Conservation (phyloP, 441 rosid species). For the Erodium trifolium region DNA sequence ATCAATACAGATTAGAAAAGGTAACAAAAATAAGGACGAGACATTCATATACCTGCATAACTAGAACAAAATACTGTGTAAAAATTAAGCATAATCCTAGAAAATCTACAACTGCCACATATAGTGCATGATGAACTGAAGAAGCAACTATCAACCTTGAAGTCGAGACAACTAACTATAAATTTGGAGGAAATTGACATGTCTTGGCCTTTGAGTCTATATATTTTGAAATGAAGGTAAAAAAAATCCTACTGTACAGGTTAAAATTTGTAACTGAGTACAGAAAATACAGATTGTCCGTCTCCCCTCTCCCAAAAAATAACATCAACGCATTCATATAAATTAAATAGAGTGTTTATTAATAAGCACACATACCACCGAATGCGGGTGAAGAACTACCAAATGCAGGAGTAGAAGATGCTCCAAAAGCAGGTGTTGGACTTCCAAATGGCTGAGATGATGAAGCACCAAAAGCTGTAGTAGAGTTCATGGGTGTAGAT, state of each 20-base stretch:
- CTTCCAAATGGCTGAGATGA: slow-evolving; percentile 63
- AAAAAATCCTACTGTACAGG: background rate
- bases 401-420: slow-evolving; percentile 42
- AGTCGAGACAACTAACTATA: background rate
- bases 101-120: background rate
- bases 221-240: background rate
- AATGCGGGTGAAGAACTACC: slow-evolving; percentile 53
- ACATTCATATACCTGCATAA: background rate
- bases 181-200: background rate
- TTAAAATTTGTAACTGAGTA: background rate
- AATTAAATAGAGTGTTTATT: background rate
- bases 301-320: background rate
- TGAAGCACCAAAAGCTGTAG: slow-evolving; percentile 64
- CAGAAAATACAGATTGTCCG: background rate
- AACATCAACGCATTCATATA: background rate
- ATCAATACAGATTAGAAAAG: background rate
- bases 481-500: slow-evolving; percentile 36
- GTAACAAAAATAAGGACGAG: background rate
- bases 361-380: slow-evolving; percentile 37
- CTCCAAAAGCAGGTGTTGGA: slow-evolving; percentile 62
- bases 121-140: background rate
- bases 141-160: background rate
- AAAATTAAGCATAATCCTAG: background rate
- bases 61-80: background rate
- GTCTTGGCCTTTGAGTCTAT: background rate